Conservation (phyloP, 2,329 filamentous ascomycete genomes). For the Coleophoma cylindrospora region DNA sequence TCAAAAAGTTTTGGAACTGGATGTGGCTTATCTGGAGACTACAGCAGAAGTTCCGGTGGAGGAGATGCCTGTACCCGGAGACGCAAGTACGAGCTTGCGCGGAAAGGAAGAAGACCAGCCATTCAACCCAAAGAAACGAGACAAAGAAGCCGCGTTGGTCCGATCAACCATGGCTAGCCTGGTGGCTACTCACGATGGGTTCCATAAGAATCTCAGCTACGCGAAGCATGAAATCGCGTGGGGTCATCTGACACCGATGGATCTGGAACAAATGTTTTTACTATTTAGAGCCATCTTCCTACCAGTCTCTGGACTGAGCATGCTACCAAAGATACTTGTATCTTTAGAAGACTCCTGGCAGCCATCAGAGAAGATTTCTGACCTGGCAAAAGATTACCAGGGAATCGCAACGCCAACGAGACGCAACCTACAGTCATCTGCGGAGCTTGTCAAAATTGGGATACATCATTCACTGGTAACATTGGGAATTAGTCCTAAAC, state of each 20-base stretch:
- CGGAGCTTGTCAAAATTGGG: constrained; percentile 28
- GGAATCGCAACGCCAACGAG: neutral
- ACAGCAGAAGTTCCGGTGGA: too few relatives aligned
- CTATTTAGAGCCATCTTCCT: constrained; percentile 56
- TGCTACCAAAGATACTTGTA: constrained; percentile 4
- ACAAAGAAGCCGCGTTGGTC: constrained; percentile 5
- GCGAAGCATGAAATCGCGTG: constrained; percentile 67
- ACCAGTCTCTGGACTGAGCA: constrained; percentile 54
- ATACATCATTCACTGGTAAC: constrained; percentile 53
- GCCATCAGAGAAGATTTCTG: neutral
- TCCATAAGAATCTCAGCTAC: constrained; percentile 61
- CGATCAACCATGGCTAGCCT: constrained; percentile 45
- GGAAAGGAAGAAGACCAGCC: too few relatives aligned
- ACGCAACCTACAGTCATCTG: neutral
- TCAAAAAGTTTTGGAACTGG: constrained; percentile 49
- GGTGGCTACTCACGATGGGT: constrained; percentile 55
- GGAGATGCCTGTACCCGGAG: too few relatives aligned
- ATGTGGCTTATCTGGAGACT: constrained; percentile 51
- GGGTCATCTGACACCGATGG: constrained; percentile 59
- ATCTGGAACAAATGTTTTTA: constrained; percentile 54
- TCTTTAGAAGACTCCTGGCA: neutral
- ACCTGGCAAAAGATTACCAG: neutral
- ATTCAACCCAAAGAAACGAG: neutral
- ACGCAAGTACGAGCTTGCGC: too few relatives aligned
- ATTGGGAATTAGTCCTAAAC: constrained; percentile 44